Evolutionary conservation across 176 grass and related monocot genomes (phyloP).

Genomic region (Oryza meyeriana): DNA sequence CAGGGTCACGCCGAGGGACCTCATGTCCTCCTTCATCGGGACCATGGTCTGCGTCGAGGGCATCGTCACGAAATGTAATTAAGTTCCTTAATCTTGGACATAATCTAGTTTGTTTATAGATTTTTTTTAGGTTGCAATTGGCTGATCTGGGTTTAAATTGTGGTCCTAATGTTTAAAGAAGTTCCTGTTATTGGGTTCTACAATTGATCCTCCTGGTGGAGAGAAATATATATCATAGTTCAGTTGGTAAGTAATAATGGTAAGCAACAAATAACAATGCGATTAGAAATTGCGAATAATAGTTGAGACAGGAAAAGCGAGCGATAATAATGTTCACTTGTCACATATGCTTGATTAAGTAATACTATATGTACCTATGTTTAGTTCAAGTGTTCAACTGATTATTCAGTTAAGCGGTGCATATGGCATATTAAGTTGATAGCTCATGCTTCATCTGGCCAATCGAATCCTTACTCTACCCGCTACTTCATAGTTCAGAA

Average conservation of each 20-base stretch:
- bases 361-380: not conserved
- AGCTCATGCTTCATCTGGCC: not conserved
- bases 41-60: conserved; percentile 98
- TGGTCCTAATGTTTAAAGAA: not conserved
- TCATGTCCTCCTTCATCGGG: conserved; percentile 97
- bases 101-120: not conserved
- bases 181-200: not conserved
- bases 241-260: not conserved
- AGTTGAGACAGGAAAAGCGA: not conserved
- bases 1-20: conserved; percentile 92
- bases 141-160: not conserved
- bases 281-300: not conserved
- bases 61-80: conserved; percentile 95
- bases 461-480: not conserved
- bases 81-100: not conserved
- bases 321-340: not conserved
- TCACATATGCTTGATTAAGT: not conserved
- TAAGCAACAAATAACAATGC: not conserved
- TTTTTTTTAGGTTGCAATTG: not conserved
- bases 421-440: not conserved
- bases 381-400: not conserved
- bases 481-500: not conserved
- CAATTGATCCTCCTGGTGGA: not conserved
- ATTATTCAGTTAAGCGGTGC: not conserved
- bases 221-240: not conserved